Conservation (phyloP, 2,329 filamentous ascomycete species). For the Chalaropsis thielavioides region DNA sequence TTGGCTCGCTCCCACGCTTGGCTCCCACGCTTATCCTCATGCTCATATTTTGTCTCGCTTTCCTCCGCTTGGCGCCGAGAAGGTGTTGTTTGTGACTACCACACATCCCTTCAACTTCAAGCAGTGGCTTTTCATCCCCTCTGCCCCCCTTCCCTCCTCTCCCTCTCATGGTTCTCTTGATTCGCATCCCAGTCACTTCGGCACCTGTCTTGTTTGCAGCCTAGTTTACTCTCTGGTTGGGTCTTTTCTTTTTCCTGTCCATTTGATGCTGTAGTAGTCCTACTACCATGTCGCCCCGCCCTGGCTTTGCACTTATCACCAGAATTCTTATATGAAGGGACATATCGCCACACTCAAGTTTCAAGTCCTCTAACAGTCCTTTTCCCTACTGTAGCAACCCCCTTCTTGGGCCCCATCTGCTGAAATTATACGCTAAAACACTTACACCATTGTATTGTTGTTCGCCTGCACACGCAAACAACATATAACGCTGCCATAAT, state of each 20-base stretch:
- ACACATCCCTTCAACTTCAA: neutral
- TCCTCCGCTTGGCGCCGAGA: neutral
- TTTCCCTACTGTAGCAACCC: neutral
- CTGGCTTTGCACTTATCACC: neutral
- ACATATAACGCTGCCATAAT: neutral
- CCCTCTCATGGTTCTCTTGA: constrained; percentile 6
- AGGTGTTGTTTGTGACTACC: neutral
- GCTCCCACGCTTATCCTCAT: constrained; percentile 1
- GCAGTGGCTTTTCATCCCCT: constrained; percentile 5
- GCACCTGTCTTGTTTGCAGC: neutral
- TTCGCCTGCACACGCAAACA: too few relatives aligned
- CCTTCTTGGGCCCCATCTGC: neutral
- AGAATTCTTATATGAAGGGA: neutral
- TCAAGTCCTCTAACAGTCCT: neutral
- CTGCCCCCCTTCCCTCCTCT: neutral
- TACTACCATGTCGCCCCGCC: neutral
- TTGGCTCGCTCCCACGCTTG: neutral
- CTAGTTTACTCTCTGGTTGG: neutral
- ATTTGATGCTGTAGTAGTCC: neutral
- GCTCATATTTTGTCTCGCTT: neutral
- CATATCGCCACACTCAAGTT: neutral
- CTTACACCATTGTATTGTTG: constrained; percentile 3
- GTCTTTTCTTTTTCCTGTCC: neutral
- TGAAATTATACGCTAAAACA: neutral
- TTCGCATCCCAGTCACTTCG: neutral